Base-by-base conservation (phyloP, 192 early-diverging fungal species). In the Rhizophagus sp. region DNA sequence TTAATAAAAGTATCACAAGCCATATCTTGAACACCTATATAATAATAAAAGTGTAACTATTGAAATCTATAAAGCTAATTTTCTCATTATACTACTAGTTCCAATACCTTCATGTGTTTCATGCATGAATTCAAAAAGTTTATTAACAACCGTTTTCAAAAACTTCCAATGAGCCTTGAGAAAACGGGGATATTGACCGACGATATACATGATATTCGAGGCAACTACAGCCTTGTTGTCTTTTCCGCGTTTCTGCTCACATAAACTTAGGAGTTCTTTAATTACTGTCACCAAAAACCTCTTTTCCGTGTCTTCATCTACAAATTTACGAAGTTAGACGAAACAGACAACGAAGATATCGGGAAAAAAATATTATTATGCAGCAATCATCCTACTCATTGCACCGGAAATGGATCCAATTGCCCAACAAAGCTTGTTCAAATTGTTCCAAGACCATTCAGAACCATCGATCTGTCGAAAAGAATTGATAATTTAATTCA, bases 141-240 rank as follows among this genome's bases (percentile, higher is more conserved):
- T 99, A 94, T 99, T 99, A 79, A 98, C 97, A 13, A 99, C 98
- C 1, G 98, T 99, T 92, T 99, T 99, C 84, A 99, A 91, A 90
- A 99, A 99, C 88, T 98, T 98, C 98, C 98, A 99, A 82, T 99
- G 98, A 4, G 97, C 96, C 83, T 99, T 99, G 80, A 99, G 90
- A 90, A 99, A 99, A n/a, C 98, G 94, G 69, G 98, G 98, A 83
- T 99, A 99, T 88, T 99, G 98, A 22, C 98, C 98, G n/a, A 99
- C 98, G 80, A 98, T 96, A 82, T 99, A 99, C 98, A 99, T 99
- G 79, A 99, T 99, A 85, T 99, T 99, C 44, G 97, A 96, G 0
- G 98, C 98, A 24, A 98, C 97, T 36, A 99, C 95, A 7, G 98
- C 98, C 89, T 99, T 99, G 89, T 99, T 99, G 81, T 99, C 98